phyloP scores from a whole-genome alignment of 108 stramenopile species.

The Cyclotella cryptica region DNA sequence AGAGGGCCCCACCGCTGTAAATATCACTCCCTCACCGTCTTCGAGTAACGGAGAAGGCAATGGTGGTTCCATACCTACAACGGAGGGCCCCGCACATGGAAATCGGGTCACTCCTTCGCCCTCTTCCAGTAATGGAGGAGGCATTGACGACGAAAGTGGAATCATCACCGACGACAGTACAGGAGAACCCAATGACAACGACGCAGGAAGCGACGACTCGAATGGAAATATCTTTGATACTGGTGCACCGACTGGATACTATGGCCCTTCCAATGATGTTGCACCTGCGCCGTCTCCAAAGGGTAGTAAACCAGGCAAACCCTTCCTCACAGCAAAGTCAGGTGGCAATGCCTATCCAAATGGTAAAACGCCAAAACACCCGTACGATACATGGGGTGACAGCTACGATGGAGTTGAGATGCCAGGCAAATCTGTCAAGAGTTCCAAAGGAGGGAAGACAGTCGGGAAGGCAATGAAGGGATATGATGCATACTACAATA shows the following conservation, averaged over 20 bases:
- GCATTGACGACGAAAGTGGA: not conserved
- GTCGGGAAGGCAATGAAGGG: not conserved
- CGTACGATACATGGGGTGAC: not conserved
- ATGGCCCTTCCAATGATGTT: no score
- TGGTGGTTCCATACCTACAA: no score
- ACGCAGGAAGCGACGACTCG: not conserved
- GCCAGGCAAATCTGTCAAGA: conserved; percentile 1
- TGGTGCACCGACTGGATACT: no score
- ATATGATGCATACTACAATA: no score
- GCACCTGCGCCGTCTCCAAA: no score
- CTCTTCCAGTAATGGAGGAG: not conserved
- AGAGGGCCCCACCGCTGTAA: not conserved
- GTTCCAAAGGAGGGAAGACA: not conserved
- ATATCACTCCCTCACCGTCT: not conserved
- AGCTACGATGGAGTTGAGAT: not conserved
- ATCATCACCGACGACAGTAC: not conserved
- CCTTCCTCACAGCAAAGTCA: not conserved
- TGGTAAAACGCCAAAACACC: conserved; percentile 2
- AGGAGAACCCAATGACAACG: not conserved
- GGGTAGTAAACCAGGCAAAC: conserved; percentile 4
- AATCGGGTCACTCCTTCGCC: conserved; percentile 3
- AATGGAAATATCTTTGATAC: not conserved
- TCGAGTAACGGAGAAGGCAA: not conserved
- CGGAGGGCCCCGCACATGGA: not conserved
- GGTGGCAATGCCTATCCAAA: not conserved